Evolutionary conservation across 2,329 filamentous ascomycete species (phyloP).

Genomic region (Pseudogymnoascus verrucosus): DNA sequence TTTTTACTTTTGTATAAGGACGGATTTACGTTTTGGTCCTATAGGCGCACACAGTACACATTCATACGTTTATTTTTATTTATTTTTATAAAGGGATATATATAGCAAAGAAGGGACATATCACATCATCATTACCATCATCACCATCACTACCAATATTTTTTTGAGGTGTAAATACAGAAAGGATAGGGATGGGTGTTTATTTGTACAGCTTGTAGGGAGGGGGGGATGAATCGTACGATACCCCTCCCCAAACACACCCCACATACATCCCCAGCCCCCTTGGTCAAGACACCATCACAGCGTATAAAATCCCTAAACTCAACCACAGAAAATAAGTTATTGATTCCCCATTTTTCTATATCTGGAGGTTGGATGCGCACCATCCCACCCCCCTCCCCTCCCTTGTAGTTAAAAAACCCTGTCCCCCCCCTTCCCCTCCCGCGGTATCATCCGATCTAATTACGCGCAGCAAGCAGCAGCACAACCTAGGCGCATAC

Average conservation of each 20-base stretch:
- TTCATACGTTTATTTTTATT: background rate
- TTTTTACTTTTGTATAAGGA: background rate
- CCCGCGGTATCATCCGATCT: background rate
- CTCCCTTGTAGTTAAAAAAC: background rate
- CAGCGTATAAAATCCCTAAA: too few relatives aligned
- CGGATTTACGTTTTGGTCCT: background rate
- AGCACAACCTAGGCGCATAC: background rate
- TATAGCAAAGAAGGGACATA: background rate
- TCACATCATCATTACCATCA: background rate
- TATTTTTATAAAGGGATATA: background rate
- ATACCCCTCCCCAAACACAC: background rate
- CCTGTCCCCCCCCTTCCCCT: background rate
- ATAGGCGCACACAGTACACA: background rate
- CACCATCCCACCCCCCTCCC: background rate
- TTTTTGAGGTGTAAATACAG: background rate
- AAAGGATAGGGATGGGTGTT: background rate
- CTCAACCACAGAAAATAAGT: background rate
- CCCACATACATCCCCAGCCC: too few relatives aligned
- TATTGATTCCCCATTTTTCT: background rate
- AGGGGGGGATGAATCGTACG: too few relatives aligned
- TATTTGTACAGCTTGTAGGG: background rate
- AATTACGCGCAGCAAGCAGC: background rate
- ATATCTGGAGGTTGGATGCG: background rate
- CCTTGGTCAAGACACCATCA: too few relatives aligned
- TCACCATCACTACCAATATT: too few relatives aligned